Percentiles rank a stretch among this genome's conserved stretches.
Conservation (phyloP, 371 early-diverging fungal species). For the Gilbertella persicaria region DNA sequence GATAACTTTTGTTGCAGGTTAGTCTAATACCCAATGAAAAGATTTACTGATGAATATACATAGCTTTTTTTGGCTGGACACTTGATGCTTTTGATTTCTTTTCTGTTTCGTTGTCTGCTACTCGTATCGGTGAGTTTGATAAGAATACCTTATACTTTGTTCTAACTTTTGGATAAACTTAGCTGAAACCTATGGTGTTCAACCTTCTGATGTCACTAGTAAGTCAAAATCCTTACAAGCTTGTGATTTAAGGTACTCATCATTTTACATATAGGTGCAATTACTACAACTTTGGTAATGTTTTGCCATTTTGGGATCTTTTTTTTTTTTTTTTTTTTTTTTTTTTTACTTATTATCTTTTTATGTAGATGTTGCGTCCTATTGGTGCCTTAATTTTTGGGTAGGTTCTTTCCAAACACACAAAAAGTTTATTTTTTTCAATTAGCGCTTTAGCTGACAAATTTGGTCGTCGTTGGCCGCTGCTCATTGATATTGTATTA, state of each 20-base stretch:
- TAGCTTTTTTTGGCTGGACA: slow-evolving; percentile 73
- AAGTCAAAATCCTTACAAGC: slow-evolving; percentile 13
- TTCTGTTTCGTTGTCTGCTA: slow-evolving; percentile 53
- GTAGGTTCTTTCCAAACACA: slow-evolving; percentile 8
- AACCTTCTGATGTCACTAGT: slow-evolving; percentile 58
- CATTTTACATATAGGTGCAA: slow-evolving; percentile 34
- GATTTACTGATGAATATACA: neutral
- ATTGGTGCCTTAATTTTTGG: slow-evolving; percentile 76
- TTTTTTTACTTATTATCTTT: neutral
- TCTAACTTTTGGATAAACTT: no score
- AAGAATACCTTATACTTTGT: neutral
- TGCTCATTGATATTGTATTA: slow-evolving; percentile 67
- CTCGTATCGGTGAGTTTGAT: slow-evolving; percentile 37
- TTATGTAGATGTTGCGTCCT: slow-evolving; percentile 59
- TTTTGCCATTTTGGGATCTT: no score
- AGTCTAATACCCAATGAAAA: neutral
- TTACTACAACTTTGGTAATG: slow-evolving; percentile 47
- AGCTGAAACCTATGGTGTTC: slow-evolving; percentile 56
- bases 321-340: neutral
- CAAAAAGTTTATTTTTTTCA: neutral
- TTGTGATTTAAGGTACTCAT: slow-evolving; percentile 6
- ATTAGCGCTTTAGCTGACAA: slow-evolving; percentile 58
- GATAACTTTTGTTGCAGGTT: slow-evolving; percentile 49
- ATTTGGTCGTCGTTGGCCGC: slow-evolving; percentile 69
- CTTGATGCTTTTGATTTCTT: slow-evolving; percentile 79